Evolutionary conservation across 1,284 basidiomycete genomes (phyloP).

Genomic region (Thecaphora frezii): DNA sequence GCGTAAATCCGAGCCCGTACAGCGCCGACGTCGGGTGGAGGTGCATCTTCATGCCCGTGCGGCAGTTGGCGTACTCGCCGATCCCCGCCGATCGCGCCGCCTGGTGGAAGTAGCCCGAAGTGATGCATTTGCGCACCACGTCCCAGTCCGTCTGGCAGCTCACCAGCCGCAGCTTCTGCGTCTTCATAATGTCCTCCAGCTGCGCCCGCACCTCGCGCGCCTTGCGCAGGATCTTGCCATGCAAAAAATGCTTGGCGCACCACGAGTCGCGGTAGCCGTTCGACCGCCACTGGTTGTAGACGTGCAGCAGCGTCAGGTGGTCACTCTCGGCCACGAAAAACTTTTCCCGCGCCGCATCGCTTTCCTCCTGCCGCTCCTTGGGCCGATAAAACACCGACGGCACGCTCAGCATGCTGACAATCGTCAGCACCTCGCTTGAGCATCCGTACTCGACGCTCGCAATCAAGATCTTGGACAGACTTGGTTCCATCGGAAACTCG

Average conservation of each 20-base stretch:
- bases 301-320: conserved; percentile 90
- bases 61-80: conserved; percentile 51
- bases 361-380: conserved; percentile 73
- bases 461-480: conserved; percentile 88
- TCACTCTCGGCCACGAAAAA: conserved; percentile 97
- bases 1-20: conserved; percentile 80
- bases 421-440: conserved; percentile 91
- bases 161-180: too few relatives aligned
- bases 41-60: conserved; percentile 93
- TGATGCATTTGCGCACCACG: too few relatives aligned
- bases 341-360: conserved; percentile 85
- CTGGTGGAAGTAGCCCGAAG: conserved; percentile 98
- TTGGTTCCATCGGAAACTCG: conserved; percentile 95
- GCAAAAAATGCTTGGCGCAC: conserved; percentile 90
- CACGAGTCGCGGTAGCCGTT: conserved; percentile 89
- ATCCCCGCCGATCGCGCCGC: conserved; percentile 95
- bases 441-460: conserved; percentile 92
- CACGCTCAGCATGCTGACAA: conserved; percentile 90
- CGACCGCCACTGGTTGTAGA: conserved; percentile 96
- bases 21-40: conserved; percentile 90
- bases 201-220: too few relatives aligned
- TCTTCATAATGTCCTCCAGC: too few relatives aligned
- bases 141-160: too few relatives aligned
- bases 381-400: conserved; percentile 93
- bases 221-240: too few relatives aligned